phyloP scores from a whole-genome alignment of 441 rosid species.

The Cnidoscolus chayamansa region DNA sequence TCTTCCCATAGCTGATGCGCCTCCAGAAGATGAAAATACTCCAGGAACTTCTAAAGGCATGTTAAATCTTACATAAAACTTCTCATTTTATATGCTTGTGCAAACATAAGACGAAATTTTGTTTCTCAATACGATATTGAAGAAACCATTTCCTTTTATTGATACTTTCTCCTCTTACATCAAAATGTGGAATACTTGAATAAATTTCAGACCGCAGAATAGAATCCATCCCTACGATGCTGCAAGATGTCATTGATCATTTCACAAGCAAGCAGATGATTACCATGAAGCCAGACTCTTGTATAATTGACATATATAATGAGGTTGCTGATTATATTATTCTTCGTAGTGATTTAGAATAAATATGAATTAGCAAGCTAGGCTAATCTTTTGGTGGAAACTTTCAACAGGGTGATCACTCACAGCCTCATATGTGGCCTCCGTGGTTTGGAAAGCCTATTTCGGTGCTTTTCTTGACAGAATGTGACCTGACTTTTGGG shows the following conservation, averaged over 20 bases:
- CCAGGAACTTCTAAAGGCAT: slow-evolving; percentile 56
- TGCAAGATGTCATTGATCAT: slow-evolving; percentile 72
- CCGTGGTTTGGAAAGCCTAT: slow-evolving; percentile 80
- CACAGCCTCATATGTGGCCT: slow-evolving; percentile 72
- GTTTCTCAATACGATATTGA: background rate
- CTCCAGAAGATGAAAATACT: slow-evolving; percentile 57
- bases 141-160: background rate
- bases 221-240: slow-evolving; percentile 69
- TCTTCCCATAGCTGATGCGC: slow-evolving; percentile 67
- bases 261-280: slow-evolving; percentile 52
- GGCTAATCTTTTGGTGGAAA: slow-evolving; percentile 15
- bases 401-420: slow-evolving; percentile 75
- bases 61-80: slow-evolving; percentile 21
- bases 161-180: background rate
- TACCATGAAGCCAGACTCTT: slow-evolving; percentile 71
- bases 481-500: slow-evolving; percentile 80
- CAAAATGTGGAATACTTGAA: background rate
- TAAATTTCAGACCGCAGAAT: slow-evolving; percentile 49
- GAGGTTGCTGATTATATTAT: slow-evolving; percentile 47
- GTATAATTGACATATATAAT: slow-evolving; percentile 74
- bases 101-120: background rate
- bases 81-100: background rate
- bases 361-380: slow-evolving; percentile 5
- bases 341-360: slow-evolving; percentile 10
- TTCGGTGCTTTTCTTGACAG: slow-evolving; percentile 62